Evolutionary conservation across 306 rosid species (phyloP), one percentile per base, ranked within the genome.

Genomic region (Trifolium fragiferum): DNA sequence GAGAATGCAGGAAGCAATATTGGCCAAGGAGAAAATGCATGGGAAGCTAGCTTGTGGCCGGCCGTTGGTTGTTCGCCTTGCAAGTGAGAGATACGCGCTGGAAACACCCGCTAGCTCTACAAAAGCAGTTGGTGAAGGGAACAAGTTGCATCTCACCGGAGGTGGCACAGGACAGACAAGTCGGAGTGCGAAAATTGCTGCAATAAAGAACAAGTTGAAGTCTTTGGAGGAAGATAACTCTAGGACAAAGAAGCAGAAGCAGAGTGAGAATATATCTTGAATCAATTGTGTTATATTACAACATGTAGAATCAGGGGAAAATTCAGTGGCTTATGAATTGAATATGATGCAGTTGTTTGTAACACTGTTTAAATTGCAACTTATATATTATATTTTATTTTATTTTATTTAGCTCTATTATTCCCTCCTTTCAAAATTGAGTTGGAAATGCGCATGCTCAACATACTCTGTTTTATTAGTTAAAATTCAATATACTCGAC

Each of bases 1-100:
- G 96, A 92, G 96, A 65, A 92, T 85, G 99, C 95, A 94, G 96
- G 99, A 94, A 88, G 97, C 97, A 27, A 78, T 83, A 87, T 68
- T 92, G 79, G 99, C 99, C 83, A 87, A 87, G 94, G 97, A 90
- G 92, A 94, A 92, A 82, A 90, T 94, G 99, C 96, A 94, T 8
- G 97, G 99, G 18, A 87, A 82, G 85, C 72, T 94, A 69, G 99
- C 95, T 37, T 82, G 95, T 30, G 90, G 99, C 60, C 88, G 99
- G 46, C 96, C 97, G 0, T n/a, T 94, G 84, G 87, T 92, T 2
- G 97, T 94, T 59, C 96, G 93, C 9, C 87, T 90, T 1, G 96
- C 97, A 0, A 79, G 89, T 23, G 90, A 92, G 84, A 90, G 86
- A 49, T 67, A 61, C 72, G 19, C 65, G 33, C 51, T 69, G 21